phyloP scores from a whole-genome alignment of 768 basidiomycete genomes.

The Aureoboletus auriporus region DNA sequence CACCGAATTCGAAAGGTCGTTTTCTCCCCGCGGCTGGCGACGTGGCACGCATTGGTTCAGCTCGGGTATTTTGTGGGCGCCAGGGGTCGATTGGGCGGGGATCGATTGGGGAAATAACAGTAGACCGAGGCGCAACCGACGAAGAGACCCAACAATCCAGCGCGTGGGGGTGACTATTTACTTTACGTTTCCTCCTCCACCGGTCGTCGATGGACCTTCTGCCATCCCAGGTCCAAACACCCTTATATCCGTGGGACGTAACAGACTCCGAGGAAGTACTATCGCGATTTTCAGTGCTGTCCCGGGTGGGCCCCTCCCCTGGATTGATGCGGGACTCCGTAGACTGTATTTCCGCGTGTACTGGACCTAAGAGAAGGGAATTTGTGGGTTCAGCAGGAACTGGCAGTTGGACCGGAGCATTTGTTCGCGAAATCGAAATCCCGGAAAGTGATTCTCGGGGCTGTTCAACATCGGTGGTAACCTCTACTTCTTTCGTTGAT shows the following conservation, averaged over 20 bases:
- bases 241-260: conserved; percentile 3
- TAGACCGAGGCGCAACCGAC: not conserved
- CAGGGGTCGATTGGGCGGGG: conserved; percentile 1
- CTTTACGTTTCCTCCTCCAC: not conserved
- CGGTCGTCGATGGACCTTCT: conserved; percentile 7
- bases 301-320: not conserved
- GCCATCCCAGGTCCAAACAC: conserved; percentile 10
- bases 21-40: conserved; percentile 18
- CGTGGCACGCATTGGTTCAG: conserved; percentile 14
- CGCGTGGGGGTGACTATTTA: not conserved
- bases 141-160: conserved; percentile 13
- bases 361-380: conserved; percentile 8
- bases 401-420: conserved; percentile 4
- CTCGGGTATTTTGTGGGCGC: conserved; percentile 10
- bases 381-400: conserved; percentile 2
- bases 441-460: not conserved
- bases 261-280: conserved; percentile 7
- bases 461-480: not conserved
- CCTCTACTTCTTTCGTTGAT: not conserved
- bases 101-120: conserved; percentile 2
- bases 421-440: conserved; percentile 5
- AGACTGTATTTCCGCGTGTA: conserved; percentile 8
- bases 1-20: conserved; percentile 16
- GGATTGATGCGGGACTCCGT: not conserved
- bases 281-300: conserved; percentile 1